Base-by-base conservation (phyloP, 225 moss, liverwort and hornwort species). In the Physcomitrium patens region DNA sequence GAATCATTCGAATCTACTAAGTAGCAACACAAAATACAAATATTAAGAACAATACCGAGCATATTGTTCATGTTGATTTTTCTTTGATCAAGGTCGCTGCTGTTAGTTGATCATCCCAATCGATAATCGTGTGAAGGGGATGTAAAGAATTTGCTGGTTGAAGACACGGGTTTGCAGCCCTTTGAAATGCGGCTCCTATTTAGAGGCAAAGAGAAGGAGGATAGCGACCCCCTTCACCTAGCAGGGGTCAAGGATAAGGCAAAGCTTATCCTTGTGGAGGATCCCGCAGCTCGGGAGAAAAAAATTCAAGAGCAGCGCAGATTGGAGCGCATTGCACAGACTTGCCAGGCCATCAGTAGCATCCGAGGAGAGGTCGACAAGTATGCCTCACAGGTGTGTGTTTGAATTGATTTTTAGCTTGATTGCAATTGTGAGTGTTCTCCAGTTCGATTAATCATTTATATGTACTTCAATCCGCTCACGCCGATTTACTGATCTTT, bases 181-280 rank as follows among this genome's bases (percentile, higher is more conserved):
- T 87, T 80, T 46, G 99, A 99, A 80, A 86, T 86, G 87, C 90
- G 99, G 51, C 82, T 99, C 1, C 89, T 99, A 19, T 99, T 95
- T 76, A 99, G 95, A 91, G 99, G 99, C 68, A 95, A 95, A 79
- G 94, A 93, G 84, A 99, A 99, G 79, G 99, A 99, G 44, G 95
- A 99, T 69, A 85, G 82, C 63, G 99, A 99, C 65, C 89, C 79
- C 64, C 84, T 99, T 66, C 95, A 95, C 68, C 73, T 95, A 52
- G 93, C 93, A 65, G 99, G 99, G 67, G 99, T 95, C 23, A 99
- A 99, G 72, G 95, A 99, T 76, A 99, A 95, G 79, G 87, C 93
- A 16, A 99, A 99, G 78, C 89, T 99, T 54, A 95, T 99, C 59
- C 91, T 99, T 49, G 94, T 99, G 49, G 97, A 99, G 79, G 97